Conservation (phyloP, 805 yeast species). For the Tetrapisispora nanseiensis region DNA sequence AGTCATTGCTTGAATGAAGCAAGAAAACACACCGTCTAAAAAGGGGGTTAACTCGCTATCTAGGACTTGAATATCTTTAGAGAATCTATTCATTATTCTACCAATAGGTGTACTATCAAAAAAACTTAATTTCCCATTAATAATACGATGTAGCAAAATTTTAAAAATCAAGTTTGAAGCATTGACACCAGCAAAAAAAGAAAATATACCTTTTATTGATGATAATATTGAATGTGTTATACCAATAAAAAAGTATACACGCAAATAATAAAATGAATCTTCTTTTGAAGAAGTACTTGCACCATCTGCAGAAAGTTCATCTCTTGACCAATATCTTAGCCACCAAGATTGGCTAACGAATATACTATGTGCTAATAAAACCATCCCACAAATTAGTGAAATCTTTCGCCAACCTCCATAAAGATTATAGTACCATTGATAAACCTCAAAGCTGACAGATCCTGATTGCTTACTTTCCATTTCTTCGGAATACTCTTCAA, state of each 20-base stretch:
- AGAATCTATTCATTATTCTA: constrained; percentile 90
- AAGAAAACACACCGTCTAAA: constrained; percentile 61
- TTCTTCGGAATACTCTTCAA: constrained; percentile 30
- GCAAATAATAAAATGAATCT: constrained; percentile 42
- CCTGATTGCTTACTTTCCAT: constrained; percentile 76
- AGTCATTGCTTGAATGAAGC: constrained; percentile 55
- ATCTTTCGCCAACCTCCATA: constrained; percentile 61
- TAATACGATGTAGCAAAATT: constrained; percentile 48
- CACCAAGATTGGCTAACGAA: constrained; percentile 77
- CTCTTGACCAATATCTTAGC: constrained; percentile 61
- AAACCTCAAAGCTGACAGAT: constrained; percentile 63
- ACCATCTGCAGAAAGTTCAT: neutral
- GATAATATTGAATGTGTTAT: constrained; percentile 46
- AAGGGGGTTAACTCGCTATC: constrained; percentile 86
- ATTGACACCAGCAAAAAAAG: constrained; percentile 58
- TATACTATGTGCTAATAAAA: constrained; percentile 47
- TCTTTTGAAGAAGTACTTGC: neutral
- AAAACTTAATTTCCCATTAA: constrained; percentile 75
- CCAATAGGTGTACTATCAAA: constrained; percentile 95
- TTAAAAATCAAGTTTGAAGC: constrained; percentile 74
- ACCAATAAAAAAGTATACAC: constrained; percentile 65
- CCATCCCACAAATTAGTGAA: constrained; percentile 37
- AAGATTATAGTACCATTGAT: constrained; percentile 52
- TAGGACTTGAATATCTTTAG: constrained; percentile 87
- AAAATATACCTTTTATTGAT: constrained; percentile 48